phyloP scores from a whole-genome alignment of 768 basidiomycete genomes.

The Boletus rubroflammeus region DNA sequence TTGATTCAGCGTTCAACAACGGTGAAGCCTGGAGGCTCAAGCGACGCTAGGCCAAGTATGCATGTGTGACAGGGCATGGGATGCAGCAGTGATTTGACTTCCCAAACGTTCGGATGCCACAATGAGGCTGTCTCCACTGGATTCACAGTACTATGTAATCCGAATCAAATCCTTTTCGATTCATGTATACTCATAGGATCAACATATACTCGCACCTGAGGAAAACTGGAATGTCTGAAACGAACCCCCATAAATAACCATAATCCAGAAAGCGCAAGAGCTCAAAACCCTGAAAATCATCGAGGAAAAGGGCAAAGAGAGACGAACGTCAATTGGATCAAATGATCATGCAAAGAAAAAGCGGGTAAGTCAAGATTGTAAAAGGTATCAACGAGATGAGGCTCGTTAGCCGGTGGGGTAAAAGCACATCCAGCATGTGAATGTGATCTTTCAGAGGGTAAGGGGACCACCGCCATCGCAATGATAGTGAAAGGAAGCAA shows the following conservation, averaged over 20 bases:
- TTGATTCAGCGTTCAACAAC: no score
- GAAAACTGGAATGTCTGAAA: background rate
- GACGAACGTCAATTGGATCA: background rate
- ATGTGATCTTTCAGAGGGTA: conserved; percentile 17
- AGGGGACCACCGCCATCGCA: conserved; percentile 1
- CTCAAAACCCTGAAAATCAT: background rate
- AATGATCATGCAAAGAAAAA: background rate
- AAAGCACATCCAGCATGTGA: conserved; percentile 22
- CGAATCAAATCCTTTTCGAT: background rate
- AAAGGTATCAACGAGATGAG: conserved; percentile 36
- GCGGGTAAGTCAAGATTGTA: background rate
- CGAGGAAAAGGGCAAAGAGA: background rate
- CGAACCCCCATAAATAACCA: background rate
- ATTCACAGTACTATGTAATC: background rate
- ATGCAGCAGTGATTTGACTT: no score
- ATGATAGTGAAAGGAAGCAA: background rate
- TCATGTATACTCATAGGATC: background rate
- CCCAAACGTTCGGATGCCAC: no score
- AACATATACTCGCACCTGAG: background rate
- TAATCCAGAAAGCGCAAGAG: background rate
- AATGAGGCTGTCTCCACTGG: background rate
- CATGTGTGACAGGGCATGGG: no score
- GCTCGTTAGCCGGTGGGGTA: conserved; percentile 32
- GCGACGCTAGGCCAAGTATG: no score
- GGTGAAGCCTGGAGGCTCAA: no score